Base-by-base conservation (phyloP, 2,329 filamentous ascomycete genomes). In the Neonectria hederae region DNA sequence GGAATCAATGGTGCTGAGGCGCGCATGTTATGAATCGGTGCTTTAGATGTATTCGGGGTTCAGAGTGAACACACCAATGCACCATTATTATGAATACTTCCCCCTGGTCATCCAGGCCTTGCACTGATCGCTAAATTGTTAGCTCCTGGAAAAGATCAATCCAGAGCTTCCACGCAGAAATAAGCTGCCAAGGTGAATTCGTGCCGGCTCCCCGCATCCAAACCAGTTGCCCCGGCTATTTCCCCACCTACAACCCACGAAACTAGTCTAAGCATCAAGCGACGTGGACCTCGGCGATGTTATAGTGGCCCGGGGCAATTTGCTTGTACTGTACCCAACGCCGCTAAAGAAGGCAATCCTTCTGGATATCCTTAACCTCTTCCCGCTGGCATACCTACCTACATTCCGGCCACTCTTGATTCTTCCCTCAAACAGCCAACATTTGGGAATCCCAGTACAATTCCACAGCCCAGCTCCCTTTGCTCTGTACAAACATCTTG, bases 191-290 rank as follows among this genome's bases (percentile, higher is more conserved):
- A 4, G 10, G 30, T 32, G 11, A 10, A 11, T n/a, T 30, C 10
- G 9, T 30, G 13, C 21, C 21, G n/a, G 11, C 46, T 10, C n/a
- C 46, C 46, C 26, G 10, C 22, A 43, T 43, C n/a, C 3, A 42
- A 14, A 5, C 19, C 21, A 21, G 6, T 19, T 63, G 26, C 60
- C 60, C 60, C 60, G 60, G 60, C 54, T 63, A 63, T 54, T 49
- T 58, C 54, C 17, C 54, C 45, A 40, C 32, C 14, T 8, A 6
- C 19, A 17, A n/a, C 35, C 13, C 7, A 9, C 14, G 17, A 38
- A 38, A 38, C 11, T n/a, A 38, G 7, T n/a, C n/a, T n/a, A n/a
- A 26, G 10, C 38, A 19, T 8, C 38, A 24, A 45, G 38, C 19
- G 35, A 40, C 24, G 4, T n/a, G 24, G 49, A 22, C 49, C 57